Conservation (phyloP, 805 yeast species). For the Lipomyces kockii region DNA sequence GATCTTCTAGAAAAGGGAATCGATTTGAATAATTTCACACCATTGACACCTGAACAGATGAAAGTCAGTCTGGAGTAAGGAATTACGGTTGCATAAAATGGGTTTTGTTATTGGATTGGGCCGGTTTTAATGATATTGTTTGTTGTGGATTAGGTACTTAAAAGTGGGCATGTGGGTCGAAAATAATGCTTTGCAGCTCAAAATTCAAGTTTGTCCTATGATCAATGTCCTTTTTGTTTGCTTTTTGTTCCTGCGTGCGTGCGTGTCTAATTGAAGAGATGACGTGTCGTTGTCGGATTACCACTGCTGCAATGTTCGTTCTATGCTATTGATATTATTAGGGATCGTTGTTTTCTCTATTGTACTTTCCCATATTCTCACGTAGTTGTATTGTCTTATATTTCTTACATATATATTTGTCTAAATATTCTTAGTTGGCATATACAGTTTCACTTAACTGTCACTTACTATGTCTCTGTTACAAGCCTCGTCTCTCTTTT, state of each 20-base stretch:
- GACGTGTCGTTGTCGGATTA: background rate
- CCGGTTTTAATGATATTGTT: background rate
- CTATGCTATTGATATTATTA: background rate
- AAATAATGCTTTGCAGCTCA: conserved; percentile 1
- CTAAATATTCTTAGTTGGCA: background rate
- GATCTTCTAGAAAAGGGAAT: conserved; percentile 50
- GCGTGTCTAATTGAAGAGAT: background rate
- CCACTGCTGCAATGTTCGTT: background rate
- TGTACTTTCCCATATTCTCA: background rate
- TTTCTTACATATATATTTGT: background rate
- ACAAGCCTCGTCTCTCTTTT: background rate
- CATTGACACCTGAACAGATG: conserved; percentile 43
- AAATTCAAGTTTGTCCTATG: conserved; percentile 2
- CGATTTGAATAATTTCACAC: conserved; percentile 66
- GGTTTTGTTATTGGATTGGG: conserved; percentile 3
- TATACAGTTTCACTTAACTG: background rate
- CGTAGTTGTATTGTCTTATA: background rate
- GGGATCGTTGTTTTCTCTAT: background rate
- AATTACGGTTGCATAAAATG: conserved; percentile 1
- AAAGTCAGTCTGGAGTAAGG: conserved; percentile 30
- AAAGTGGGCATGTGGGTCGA: background rate
- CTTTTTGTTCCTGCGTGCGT: background rate
- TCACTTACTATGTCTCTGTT: background rate
- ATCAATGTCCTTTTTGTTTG: background rate
- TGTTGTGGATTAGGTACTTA: conserved; percentile 1